Evolutionary conservation across 768 basidiomycete species (phyloP).

Genomic region (Scleroderma citrinum): DNA sequence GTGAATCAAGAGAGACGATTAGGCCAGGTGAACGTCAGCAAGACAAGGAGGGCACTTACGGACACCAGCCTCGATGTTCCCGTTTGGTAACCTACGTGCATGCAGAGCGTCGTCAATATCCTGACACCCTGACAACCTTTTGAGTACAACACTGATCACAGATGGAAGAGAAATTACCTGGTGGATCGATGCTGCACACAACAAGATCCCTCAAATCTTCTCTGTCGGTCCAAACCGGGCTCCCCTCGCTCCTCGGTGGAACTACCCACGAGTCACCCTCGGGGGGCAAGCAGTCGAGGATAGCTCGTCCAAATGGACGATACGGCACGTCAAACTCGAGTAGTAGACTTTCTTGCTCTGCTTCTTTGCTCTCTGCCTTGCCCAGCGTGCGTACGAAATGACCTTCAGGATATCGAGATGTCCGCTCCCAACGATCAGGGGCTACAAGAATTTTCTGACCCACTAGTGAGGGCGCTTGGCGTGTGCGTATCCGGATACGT

Average conservation of each 20-base stretch:
- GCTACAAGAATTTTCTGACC: slow-evolving; percentile 95
- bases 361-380: slow-evolving; percentile 88
- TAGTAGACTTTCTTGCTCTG: slow-evolving; percentile 89
- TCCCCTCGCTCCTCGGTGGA: slow-evolving; percentile 56
- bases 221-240: slow-evolving; percentile 70
- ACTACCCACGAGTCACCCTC: slow-evolving; percentile 95
- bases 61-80: slow-evolving; percentile 95
- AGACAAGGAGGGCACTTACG: slow-evolving; percentile 57
- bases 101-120: slow-evolving; percentile 99
- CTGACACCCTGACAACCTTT: slow-evolving; percentile 63
- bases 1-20: neutral
- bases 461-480: slow-evolving; percentile 84
- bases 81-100: slow-evolving; percentile 79
- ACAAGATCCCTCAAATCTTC: slow-evolving; percentile 81
- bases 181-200: slow-evolving; percentile 97
- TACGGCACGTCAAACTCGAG: slow-evolving; percentile 96
- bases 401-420: slow-evolving; percentile 90
- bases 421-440: slow-evolving; percentile 87
- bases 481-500: slow-evolving; percentile 88
- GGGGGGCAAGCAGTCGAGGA: slow-evolving; percentile 81
- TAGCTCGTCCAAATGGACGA: slow-evolving; percentile 92
- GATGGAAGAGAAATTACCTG: slow-evolving; percentile 43
- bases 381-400: slow-evolving; percentile 94
- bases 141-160: neutral
- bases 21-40: neutral